Evolutionary conservation across 306 rosid species (phyloP), one percentile per base, ranked within the genome.

Genomic region (Sindora glabra): DNA sequence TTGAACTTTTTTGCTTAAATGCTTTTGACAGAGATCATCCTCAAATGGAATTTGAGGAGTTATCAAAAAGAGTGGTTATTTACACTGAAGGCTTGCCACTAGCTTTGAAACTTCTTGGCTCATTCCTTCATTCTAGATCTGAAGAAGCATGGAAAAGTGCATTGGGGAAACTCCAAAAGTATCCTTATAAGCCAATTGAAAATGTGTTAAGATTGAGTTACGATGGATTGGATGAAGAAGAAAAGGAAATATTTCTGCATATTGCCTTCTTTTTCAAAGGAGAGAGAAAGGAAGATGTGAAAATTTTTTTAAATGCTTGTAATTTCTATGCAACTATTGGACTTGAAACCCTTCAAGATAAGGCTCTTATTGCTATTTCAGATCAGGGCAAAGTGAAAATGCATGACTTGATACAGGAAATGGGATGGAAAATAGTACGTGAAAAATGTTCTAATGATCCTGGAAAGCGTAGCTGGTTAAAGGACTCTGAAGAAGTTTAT

Each of bases 391-490:
- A 9, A 3, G 24, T 72, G 5, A 1, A 3, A 9, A 73, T 75
- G 76, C 85, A 75, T 54, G 74, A 63, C 13, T 38, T 68, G 56
- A 37, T 68, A 33, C 76, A 75, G 6, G 17, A 50, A 54, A 52
- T 71, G 67, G 85, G 74, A 2, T 13, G 22, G 46, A 51, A 41
- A 11, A 75, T 73, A 12, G 47, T 66, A 51, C 69, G 14, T 15
- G 59, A 26, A 17, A 73, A 73, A 32, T 66, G 59, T 14, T 5
- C 11, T 1, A 34, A 27, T 27, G 46, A 67, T 9, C 59, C 70
- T 29, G 69, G 55, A 36, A 38, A 59, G 11, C 65, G 60, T 2
- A 60, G 69, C 26, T 19, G 78, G 19, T 18, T 67, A 5, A 10
- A 48, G 60, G 51, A 66, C 29, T 26, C 29, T 13, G 19, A 64